Evolutionary conservation across 2,329 filamentous ascomycete genomes (phyloP).

Genomic region (Verticillium alfalfae): DNA sequence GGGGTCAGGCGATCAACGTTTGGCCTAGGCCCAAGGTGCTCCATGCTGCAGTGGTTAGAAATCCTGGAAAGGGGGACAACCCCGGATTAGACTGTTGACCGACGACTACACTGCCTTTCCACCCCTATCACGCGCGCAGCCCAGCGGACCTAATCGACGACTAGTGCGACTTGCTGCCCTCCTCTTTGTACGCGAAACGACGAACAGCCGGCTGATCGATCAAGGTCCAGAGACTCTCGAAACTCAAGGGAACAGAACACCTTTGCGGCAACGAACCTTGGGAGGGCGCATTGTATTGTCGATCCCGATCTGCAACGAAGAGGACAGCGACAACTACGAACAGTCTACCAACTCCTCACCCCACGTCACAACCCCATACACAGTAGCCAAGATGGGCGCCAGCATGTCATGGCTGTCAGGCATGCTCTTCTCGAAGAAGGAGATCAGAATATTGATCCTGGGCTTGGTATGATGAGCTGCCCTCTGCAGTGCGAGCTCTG

Average conservation of each 20-base stretch:
- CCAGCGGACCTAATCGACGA: not conserved
- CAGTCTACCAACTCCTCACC: not conserved
- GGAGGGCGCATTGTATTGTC: not conserved
- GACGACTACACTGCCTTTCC: not conserved
- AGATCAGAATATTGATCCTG: constrained; percentile 92
- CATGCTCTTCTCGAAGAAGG: constrained; percentile 88
- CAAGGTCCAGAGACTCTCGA: not conserved
- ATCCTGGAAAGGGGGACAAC: not conserved
- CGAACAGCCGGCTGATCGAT: not conserved
- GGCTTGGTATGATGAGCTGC: constrained; percentile 69
- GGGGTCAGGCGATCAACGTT: not conserved
- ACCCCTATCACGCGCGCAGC: not conserved
- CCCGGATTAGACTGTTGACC: not conserved
- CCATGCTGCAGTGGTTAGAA: not conserved
- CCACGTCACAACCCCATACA: not conserved
- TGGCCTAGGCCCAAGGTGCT: not conserved
- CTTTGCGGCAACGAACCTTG: not conserved
- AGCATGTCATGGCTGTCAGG: constrained; percentile 64
- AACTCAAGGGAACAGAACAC: not conserved
- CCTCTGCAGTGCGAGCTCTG: not conserved
- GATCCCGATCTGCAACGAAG: not conserved
- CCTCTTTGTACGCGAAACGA: not conserved
- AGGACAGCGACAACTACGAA: not conserved
- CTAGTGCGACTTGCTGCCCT: not conserved
- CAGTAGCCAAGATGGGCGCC: constrained; percentile 50